Percentiles rank a stretch among this genome's conserved stretches.
Evolutionary conservation across 2,329 filamentous ascomycete genomes (phyloP).

Genomic region (Aspergillus arachidicola): DNA sequence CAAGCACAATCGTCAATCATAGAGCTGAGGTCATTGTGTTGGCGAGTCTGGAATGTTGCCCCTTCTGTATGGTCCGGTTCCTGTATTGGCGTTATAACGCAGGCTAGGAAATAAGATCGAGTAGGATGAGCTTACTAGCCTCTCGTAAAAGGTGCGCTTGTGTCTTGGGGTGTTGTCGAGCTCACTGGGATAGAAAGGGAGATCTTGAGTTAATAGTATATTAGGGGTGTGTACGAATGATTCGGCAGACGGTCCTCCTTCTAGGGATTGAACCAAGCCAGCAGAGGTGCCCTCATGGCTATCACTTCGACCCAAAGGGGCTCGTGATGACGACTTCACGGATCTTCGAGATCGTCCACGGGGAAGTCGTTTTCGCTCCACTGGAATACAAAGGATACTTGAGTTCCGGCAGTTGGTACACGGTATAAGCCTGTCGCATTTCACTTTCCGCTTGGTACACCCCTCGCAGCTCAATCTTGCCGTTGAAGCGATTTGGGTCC

Average conservation of each 20-base stretch:
- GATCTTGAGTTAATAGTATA: too few species aligned
- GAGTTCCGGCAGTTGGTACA: conserved; percentile 32
- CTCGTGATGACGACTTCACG: conserved; percentile 7
- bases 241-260: too few species aligned
- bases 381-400: conserved; percentile 28
- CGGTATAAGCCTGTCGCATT: conserved; percentile 36
- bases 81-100: too few species aligned
- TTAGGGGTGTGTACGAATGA: too few species aligned
- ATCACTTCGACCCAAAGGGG: conserved; percentile 10
- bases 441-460: conserved; percentile 36
- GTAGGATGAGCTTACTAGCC: too few species aligned
- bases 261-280: fast-evolving
- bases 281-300: conserved; percentile 25
- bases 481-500: too few species aligned
- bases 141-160: too few species aligned
- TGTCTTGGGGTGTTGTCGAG: too few species aligned
- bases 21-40: background rate
- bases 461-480: conserved; percentile 30
- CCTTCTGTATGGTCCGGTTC: too few species aligned
- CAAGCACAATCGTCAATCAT: conserved; percentile 23
- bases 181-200: too few species aligned
- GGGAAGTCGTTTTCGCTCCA: conserved; percentile 34
- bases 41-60: too few species aligned
- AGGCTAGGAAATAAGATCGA: too few species aligned
- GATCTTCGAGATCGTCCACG: conserved; percentile 30